Evolutionary conservation across 805 yeast species (phyloP).

Genomic region (Wickerhamomyces sydowiorum): DNA sequence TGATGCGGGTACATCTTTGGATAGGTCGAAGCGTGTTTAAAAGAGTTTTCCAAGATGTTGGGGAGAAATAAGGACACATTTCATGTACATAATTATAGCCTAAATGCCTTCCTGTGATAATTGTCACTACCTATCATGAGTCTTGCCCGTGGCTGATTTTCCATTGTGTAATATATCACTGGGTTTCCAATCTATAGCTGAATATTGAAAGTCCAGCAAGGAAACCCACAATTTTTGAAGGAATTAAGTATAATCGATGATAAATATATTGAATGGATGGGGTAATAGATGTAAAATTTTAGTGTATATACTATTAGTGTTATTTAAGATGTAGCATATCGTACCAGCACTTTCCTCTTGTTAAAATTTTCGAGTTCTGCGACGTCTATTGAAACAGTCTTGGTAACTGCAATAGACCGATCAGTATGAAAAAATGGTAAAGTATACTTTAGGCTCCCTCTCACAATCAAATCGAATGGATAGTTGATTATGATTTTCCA

Average conservation of each 20-base stretch:
- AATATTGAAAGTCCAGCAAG: too few relatives aligned
- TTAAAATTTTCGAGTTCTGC: slow-evolving; percentile 1
- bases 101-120: neutral
- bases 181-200: too few relatives aligned
- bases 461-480: slow-evolving; percentile 79
- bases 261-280: too few relatives aligned
- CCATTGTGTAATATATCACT: too few relatives aligned
- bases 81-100: neutral
- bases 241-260: too few relatives aligned
- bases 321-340: too few relatives aligned
- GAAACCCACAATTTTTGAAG: too few relatives aligned
- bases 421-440: slow-evolving; percentile 55
- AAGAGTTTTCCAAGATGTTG: too few relatives aligned
- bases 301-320: too few relatives aligned
- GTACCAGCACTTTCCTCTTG: neutral
- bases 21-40: slow-evolving; percentile 24
- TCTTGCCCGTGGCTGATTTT: too few relatives aligned
- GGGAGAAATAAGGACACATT: neutral
- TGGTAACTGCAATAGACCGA: slow-evolving; percentile 57
- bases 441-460: slow-evolving; percentile 77
- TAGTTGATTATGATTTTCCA: slow-evolving; percentile 73
- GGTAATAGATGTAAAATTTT: too few relatives aligned
- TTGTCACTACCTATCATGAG: too few relatives aligned
- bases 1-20: slow-evolving; percentile 53
- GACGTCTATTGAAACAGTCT: slow-evolving; percentile 54